Percentiles rank a stretch among this genome's conserved stretches.
phyloP scores from a whole-genome alignment of 352 stramenopile species.

The Phytophthora multivora region DNA sequence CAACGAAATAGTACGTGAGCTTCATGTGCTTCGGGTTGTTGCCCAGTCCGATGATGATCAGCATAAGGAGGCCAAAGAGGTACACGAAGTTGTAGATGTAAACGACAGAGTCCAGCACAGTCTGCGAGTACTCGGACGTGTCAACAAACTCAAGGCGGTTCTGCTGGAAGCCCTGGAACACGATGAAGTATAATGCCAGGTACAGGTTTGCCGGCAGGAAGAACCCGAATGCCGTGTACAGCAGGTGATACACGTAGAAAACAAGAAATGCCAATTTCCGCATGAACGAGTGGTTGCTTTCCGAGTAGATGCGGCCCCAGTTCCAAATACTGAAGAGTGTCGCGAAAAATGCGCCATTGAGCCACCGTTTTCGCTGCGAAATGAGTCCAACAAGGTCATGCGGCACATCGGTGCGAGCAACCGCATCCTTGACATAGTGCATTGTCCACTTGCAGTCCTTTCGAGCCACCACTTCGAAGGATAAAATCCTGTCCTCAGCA shows the following conservation, averaged over 20 bases:
- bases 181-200: conserved; percentile 85
- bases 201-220: conserved; percentile 86
- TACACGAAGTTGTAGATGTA: conserved; percentile 86
- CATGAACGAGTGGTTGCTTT: conserved; percentile 74
- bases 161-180: conserved; percentile 89
- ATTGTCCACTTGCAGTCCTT: conserved; percentile 89
- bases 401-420: conserved; percentile 85
- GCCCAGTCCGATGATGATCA: conserved; percentile 85
- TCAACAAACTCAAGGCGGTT: conserved; percentile 83
- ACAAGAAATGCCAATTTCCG: conserved; percentile 74
- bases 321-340: conserved; percentile 90
- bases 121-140: conserved; percentile 66
- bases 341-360: conserved; percentile 88
- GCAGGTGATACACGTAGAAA: conserved; percentile 83
- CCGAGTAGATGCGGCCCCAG: conserved; percentile 82
- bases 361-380: conserved; percentile 83
- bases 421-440: conserved; percentile 86
- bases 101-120: conserved; percentile 63
- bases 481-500: conserved; percentile 86
- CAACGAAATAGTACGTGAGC: conserved; percentile 84
- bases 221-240: conserved; percentile 71
- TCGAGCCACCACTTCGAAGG: conserved; percentile 82
- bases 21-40: conserved; percentile 91
- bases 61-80: conserved; percentile 78
- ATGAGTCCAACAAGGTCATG: conserved; percentile 85